Conservation (phyloP, 371 early-diverging fungal genomes). For the Syncephalastrum sp. region DNA sequence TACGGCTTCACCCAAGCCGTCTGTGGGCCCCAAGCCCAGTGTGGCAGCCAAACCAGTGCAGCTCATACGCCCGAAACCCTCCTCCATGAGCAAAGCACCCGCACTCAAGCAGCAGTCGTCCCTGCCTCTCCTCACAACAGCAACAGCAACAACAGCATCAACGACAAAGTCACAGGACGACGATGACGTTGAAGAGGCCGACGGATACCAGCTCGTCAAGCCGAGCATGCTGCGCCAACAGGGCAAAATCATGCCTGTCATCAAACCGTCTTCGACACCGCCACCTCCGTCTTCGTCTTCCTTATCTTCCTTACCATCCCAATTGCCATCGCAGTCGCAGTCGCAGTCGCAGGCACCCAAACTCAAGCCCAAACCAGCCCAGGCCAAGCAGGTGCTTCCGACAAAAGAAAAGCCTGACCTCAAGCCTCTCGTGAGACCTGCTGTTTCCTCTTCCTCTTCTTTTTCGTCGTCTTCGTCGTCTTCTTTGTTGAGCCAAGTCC, state of each 20-base stretch:
- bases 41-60: constrained; percentile 13
- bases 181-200: constrained; percentile 23
- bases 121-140: constrained; percentile 6
- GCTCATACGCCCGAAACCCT: constrained; percentile 12
- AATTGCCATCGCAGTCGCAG: too few species aligned
- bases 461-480: too few species aligned
- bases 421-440: too few species aligned
- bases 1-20: constrained; percentile 7
- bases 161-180: background rate
- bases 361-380: too few species aligned
- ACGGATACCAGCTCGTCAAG: constrained; percentile 41
- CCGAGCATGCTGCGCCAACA: constrained; percentile 37
- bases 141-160: constrained; percentile 8
- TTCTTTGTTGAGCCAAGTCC: constrained; percentile 1
- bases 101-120: constrained; percentile 2
- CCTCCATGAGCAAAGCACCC: background rate
- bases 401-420: background rate
- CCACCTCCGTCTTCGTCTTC: background rate
- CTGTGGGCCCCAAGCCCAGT: constrained; percentile 12
- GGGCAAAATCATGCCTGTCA: background rate
- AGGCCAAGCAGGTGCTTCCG: too few species aligned
- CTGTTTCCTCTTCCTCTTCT: too few species aligned
- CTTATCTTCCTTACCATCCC: too few species aligned
- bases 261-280: background rate
- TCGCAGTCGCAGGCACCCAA: too few species aligned